Evolutionary conservation across 495 filamentous ascomycete species (phyloP), one percentile per base, ranked within the genome.

Genomic region (Hyaloscypha hepaticicola): DNA sequence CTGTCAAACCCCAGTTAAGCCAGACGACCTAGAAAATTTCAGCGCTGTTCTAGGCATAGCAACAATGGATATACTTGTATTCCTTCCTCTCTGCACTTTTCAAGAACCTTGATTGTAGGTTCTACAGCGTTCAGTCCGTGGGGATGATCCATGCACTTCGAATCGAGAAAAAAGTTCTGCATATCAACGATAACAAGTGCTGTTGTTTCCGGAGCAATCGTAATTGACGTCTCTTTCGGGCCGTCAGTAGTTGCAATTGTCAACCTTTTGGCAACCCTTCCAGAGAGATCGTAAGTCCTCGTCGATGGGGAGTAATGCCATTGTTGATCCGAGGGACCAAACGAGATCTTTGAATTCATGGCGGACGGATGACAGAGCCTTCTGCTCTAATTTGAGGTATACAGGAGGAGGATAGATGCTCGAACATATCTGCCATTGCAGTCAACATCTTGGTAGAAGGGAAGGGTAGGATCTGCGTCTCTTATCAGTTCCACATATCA

Each of bases 1-100:
- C 78, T 6, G 74, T 83, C 25, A 87, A 66, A 6, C 85, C 85
- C 84, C 84, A 87, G 65, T 85, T 87, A 33, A 87, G 73, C 84
- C 84, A 87, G 5, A 86, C 73, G 38, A 86, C 72, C 76, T 76
- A 48, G 53, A 52, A 0, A 31, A n/a, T 52, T 1, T n/a, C 21
- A 21, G 26, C 22, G n/a, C 21, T 51, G 19, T 27, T 31, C 19
- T 45, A 9, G 56, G 26, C n/a, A 50, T 24, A 58, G 22, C 5
- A 25, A 1, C 7, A 14, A 12, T 7, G n/a, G 9, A 27, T 6
- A 14, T 29, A 75, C 76, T 65, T 78, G 75, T 26, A 87, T 79
- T 7, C 77, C 82, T 22, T 76, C 76, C 56, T 78, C 68, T 55
- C 76, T 72, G 38, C 74, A 77, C 45, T 68, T 72, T 56, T 67